phyloP scores from a whole-genome alignment of 1,284 basidiomycete genomes.

The Naganishia liquefaciens region DNA sequence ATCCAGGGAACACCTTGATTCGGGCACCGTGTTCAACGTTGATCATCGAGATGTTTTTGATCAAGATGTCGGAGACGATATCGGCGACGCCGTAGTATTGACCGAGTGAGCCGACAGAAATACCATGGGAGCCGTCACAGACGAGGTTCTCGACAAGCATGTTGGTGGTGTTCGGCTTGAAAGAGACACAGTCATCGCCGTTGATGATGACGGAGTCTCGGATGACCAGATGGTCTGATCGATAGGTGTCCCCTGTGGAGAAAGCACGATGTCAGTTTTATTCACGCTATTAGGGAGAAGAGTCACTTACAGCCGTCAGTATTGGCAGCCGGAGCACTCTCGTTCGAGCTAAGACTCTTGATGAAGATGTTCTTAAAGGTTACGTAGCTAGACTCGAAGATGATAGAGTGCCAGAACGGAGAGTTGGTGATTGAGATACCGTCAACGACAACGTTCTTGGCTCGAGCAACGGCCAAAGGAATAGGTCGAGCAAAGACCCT shows the following conservation, averaged over 20 bases:
- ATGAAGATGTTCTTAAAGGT: slow-evolving; percentile 40
- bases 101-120: slow-evolving; percentile 64
- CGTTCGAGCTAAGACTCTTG: slow-evolving; percentile 37
- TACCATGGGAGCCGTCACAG: slow-evolving; percentile 61
- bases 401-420: slow-evolving; percentile 44
- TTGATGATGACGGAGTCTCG: slow-evolving; percentile 44
- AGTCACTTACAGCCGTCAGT: slow-evolving; percentile 66
- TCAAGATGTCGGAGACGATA: slow-evolving; percentile 67
- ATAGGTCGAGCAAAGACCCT: slow-evolving; percentile 63
- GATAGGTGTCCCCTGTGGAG: slow-evolving; percentile 61
- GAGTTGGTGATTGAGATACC: slow-evolving; percentile 44
- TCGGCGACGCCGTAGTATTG: slow-evolving; percentile 62
- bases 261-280: too few species aligned
- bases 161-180: slow-evolving; percentile 68
- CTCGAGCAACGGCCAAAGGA: slow-evolving; percentile 63
- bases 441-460: slow-evolving; percentile 61
- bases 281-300: too few species aligned
- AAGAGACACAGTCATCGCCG: slow-evolving; percentile 66
- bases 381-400: slow-evolving; percentile 38
- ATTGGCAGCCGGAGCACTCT: slow-evolving; percentile 51
- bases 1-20: slow-evolving; percentile 68
- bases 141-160: slow-evolving; percentile 63
- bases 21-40: slow-evolving; percentile 66
- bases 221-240: slow-evolving; percentile 45
- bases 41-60: slow-evolving; percentile 62